phyloP scores from a whole-genome alignment of 108 stramenopile species.

The Skeletonema costatum region DNA sequence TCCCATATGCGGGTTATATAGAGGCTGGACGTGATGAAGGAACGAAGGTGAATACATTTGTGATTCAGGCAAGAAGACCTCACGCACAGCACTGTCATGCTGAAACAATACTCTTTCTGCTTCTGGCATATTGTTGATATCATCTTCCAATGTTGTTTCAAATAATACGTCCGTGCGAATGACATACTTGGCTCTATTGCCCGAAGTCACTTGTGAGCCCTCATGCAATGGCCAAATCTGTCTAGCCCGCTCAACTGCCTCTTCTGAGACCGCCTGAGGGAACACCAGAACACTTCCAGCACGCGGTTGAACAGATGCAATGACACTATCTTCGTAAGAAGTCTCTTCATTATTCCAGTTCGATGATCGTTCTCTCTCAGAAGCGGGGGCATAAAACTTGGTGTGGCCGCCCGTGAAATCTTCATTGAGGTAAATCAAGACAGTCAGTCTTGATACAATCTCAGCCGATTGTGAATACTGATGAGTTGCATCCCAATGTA shows the following conservation, averaged over 20 bases:
- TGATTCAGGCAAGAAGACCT: constrained; percentile 61
- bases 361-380: constrained; percentile 13
- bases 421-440: constrained; percentile 87
- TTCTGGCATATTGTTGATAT: constrained; percentile 14
- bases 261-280: constrained; percentile 82
- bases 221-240: constrained; percentile 78
- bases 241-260: constrained; percentile 77
- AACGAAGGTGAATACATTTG: constrained; percentile 53
- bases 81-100: constrained; percentile 62
- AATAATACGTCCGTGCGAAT: constrained; percentile 88
- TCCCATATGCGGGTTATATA: constrained; percentile 89
- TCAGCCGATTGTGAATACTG: constrained; percentile 42
- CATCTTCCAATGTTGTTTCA: constrained; percentile 41
- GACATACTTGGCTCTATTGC: constrained; percentile 79
- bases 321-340: constrained; percentile 14
- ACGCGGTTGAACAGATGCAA: constrained; percentile 73
- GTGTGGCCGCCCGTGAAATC: constrained; percentile 89
- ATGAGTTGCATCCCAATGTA: constrained; percentile 43
- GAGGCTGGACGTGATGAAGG: constrained; percentile 50
- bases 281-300: constrained; percentile 77
- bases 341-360: constrained; percentile 9
- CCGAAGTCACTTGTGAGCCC: constrained; percentile 68
- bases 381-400: constrained; percentile 71
- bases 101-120: constrained; percentile 44
- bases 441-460: constrained; percentile 75